Evolutionary conservation across 352 stramenopile species (phyloP).

Genomic region (Pythium aristosporum): DNA sequence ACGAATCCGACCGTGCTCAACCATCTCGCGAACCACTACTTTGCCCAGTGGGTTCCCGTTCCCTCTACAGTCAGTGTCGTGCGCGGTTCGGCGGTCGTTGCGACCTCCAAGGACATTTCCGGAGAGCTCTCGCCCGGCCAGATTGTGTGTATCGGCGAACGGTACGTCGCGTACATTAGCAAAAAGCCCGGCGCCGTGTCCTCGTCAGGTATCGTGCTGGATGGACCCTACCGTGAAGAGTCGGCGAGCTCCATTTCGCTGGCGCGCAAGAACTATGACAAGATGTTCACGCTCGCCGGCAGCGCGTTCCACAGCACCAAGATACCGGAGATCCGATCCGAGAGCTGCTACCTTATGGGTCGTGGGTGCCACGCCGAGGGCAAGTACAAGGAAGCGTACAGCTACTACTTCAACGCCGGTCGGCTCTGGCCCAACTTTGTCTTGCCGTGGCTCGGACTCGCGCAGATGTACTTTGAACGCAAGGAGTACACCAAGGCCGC

Average conservation of each 20-base stretch:
- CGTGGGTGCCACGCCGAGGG: conserved; percentile 93
- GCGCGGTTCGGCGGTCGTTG: conserved; percentile 81
- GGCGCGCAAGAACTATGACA: conserved; percentile 88
- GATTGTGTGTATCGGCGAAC: conserved; percentile 92
- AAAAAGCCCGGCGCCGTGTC: conserved; percentile 61
- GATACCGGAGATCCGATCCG: conserved; percentile 91
- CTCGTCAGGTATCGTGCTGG: conserved; percentile 62
- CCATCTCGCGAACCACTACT: conserved; percentile 98
- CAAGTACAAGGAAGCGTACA: conserved; percentile 95
- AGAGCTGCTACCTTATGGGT: conserved; percentile 96
- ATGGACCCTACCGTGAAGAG: conserved; percentile 80
- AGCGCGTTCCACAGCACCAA: conserved; percentile 90
- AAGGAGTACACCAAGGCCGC: conserved; percentile 83
- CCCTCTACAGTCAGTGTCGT: conserved; percentile 85
- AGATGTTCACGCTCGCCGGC: conserved; percentile 87
- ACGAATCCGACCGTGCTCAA: conserved; percentile 93
- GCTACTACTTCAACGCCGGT: conserved; percentile 95
- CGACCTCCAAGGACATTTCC: conserved; percentile 86
- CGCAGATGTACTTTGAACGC: conserved; percentile 90
- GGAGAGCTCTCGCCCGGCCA: conserved; percentile 89
- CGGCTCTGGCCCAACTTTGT: conserved; percentile 87
- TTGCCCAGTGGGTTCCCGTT: conserved; percentile 95
- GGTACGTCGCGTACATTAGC: conserved; percentile 90
- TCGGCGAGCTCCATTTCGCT: conserved; percentile 60
- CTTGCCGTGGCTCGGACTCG: conserved; percentile 80